These are phyloP conservation scores for Ormosia semicastrata DNA, from an alignment of 306 rosid genomes.

Conservation along the genomic window DNA sequence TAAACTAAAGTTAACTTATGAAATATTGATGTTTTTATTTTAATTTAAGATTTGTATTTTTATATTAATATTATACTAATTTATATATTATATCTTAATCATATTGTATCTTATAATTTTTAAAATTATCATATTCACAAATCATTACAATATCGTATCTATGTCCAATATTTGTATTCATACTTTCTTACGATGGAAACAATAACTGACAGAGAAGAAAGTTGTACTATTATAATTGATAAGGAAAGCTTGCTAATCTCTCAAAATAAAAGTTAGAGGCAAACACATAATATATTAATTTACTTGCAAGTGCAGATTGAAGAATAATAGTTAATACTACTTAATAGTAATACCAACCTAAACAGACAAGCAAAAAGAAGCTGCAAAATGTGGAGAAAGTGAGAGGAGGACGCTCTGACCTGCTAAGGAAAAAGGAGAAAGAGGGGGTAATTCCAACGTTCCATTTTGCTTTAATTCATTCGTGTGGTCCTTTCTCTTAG, in stretches of 20 bases:
- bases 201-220: too few relatives aligned
- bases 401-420: constrained; percentile 38
- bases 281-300: not conserved
- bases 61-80: too few relatives aligned
- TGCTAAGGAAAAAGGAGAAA: not conserved
- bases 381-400: constrained; percentile 25
- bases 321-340: not conserved
- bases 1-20: too few relatives aligned
- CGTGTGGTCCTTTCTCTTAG: not conserved
- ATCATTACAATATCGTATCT: too few relatives aligned
- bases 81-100: too few relatives aligned
- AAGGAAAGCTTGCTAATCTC: not conserved
- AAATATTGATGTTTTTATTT: too few relatives aligned
- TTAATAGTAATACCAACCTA: constrained; percentile 27
- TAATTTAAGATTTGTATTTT: too few relatives aligned
- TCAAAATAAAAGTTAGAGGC: not conserved
- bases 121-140: too few relatives aligned
- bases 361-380: constrained; percentile 31
- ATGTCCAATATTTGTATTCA: too few relatives aligned
- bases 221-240: not conserved
- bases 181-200: too few relatives aligned
- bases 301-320: not conserved
- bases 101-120: too few relatives aligned
- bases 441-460: not conserved
- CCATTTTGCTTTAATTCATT: not conserved